Conservation (phyloP, 1,284 basidiomycete genomes). For the Schizopora paradoxa region DNA sequence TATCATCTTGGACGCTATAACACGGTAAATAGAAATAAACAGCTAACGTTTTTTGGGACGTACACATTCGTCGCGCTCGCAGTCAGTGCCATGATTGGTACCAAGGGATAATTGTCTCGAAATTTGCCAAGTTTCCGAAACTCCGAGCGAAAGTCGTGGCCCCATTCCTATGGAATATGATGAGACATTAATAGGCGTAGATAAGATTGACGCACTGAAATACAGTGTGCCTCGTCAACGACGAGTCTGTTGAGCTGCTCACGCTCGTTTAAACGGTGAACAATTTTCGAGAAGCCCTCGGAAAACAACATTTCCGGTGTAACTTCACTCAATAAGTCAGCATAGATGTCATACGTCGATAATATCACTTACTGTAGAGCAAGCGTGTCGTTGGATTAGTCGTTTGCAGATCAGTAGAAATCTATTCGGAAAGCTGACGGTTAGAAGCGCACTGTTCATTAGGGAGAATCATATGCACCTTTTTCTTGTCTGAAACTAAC, state of each 20-base stretch:
- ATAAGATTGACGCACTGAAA: conserved; percentile 48
- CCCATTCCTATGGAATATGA: conserved; percentile 65
- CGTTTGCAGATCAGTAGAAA: conserved; percentile 56
- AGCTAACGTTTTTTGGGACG: conserved; percentile 14
- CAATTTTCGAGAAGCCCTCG: conserved; percentile 44
- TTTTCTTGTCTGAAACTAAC: conserved; percentile 42
- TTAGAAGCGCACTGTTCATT: not conserved
- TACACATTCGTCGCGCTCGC: conserved; percentile 68
- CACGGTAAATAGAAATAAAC: conserved; percentile 6
- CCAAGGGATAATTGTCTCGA: conserved; percentile 56
- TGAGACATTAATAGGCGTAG: conserved; percentile 1
- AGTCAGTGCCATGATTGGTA: conserved; percentile 84
- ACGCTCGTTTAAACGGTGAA: conserved; percentile 48
- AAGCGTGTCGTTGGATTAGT: conserved; percentile 57
- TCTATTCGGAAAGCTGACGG: conserved; percentile 35
- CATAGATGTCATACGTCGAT: not conserved
- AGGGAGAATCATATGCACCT: conserved; percentile 34
- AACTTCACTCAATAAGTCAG: conserved; percentile 30
- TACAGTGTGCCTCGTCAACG: conserved; percentile 85
- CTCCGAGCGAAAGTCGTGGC: conserved; percentile 70
- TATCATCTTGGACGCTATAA: conserved; percentile 64
- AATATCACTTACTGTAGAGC: conserved; percentile 56
- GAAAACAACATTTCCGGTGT: conserved; percentile 74
- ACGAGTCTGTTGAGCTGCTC: conserved; percentile 65
- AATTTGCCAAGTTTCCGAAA: conserved; percentile 72